Evolutionary conservation across 225 moss, liverwort and hornwort genomes (phyloP).

Genomic region (Ulota crispa): DNA sequence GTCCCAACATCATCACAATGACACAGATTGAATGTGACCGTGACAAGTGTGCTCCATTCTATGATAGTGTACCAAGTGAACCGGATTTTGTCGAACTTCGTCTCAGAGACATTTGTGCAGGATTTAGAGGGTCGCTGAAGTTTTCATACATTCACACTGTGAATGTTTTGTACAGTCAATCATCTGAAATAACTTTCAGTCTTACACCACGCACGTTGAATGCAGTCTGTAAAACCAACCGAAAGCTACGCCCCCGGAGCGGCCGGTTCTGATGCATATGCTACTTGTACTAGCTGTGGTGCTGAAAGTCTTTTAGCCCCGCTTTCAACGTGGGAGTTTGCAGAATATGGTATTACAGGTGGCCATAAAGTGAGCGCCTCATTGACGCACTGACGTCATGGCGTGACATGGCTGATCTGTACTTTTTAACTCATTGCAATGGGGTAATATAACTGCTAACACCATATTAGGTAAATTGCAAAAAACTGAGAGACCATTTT

Average conservation of each 20-base stretch:
- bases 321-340: not conserved
- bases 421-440: conserved; percentile 1
- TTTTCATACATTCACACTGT: not conserved
- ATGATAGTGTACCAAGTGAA: too few species aligned
- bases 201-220: not conserved
- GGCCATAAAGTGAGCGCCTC: not conserved
- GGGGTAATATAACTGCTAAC: too few species aligned
- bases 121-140: not conserved
- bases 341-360: not conserved
- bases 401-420: not conserved
- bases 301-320: not conserved
- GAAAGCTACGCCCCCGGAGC: not conserved
- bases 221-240: not conserved
- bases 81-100: not conserved
- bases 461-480: too few species aligned
- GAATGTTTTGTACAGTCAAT: not conserved
- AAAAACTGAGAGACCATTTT: too few species aligned
- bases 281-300: not conserved
- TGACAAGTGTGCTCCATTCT: not conserved
- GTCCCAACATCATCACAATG: not conserved
- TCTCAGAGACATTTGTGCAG: not conserved
- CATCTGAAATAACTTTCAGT: not conserved
- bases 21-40: not conserved
- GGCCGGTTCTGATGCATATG: not conserved
- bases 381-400: not conserved